Percentiles rank a stretch among this genome's conserved stretches.
Conservation (phyloP, 1,284 basidiomycete genomes). For the Cystobasidium pallidum region DNA sequence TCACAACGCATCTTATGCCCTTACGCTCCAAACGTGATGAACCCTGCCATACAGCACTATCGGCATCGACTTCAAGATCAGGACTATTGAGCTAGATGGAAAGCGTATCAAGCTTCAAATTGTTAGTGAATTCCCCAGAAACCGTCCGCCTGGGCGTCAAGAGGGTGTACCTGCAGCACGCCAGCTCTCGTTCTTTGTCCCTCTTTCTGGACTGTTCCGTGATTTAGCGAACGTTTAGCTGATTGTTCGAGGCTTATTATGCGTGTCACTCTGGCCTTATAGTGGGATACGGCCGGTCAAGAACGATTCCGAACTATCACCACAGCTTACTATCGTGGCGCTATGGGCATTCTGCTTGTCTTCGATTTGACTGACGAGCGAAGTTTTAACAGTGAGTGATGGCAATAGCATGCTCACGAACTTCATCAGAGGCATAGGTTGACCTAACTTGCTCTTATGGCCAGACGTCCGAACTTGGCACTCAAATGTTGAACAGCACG, state of each 20-base stretch:
- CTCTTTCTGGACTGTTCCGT: too few relatives aligned
- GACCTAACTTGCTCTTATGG: background rate
- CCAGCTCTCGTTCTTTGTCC: too few relatives aligned
- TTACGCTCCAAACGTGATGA: conserved; percentile 15
- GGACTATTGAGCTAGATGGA: conserved; percentile 93
- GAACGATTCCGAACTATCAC: conserved; percentile 99
- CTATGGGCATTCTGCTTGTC: conserved; percentile 98
- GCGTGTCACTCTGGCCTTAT: conserved; percentile 21
- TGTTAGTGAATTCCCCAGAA: conserved; percentile 63
- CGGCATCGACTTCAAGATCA: conserved; percentile 87
- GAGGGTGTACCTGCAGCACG: too few relatives aligned
- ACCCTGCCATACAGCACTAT: conserved; percentile 51
- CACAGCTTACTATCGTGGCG: conserved; percentile 99
- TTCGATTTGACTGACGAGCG: conserved; percentile 99
- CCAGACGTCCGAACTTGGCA: conserved; percentile 99
- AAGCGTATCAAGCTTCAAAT: conserved; percentile 97
- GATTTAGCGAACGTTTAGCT: too few relatives aligned
- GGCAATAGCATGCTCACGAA: background rate
- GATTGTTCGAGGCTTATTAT: background rate
- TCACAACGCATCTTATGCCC: background rate
- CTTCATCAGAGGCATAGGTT: background rate
- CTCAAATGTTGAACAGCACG: conserved; percentile 97
- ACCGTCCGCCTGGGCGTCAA: too few relatives aligned
- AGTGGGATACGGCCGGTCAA: conserved; percentile 99
- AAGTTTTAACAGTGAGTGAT: conserved; percentile 86